Conservation (phyloP, 257 asterid species). For the Galeopsis tetrahit region DNA sequence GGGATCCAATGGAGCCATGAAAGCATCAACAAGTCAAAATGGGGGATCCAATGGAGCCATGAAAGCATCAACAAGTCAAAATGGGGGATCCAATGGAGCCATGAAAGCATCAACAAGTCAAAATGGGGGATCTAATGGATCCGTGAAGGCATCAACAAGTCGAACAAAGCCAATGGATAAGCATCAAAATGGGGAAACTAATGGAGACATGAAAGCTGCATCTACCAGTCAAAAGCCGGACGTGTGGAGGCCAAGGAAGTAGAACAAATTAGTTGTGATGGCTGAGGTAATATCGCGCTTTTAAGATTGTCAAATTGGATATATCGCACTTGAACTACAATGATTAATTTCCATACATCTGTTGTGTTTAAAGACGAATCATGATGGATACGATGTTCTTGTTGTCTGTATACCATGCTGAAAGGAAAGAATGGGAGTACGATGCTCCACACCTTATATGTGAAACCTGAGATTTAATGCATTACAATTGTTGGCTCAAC, state of each 20-base stretch:
- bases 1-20: slow-evolving; percentile 19
- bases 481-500: not conserved
- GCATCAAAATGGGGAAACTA: slow-evolving; percentile 25
- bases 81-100: slow-evolving; percentile 34
- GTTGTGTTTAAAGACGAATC: not conserved
- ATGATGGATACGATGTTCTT: slow-evolving; percentile 19
- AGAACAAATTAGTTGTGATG: slow-evolving; percentile 25
- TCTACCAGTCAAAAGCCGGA: slow-evolving; percentile 50
- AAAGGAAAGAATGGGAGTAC: not conserved
- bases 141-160: slow-evolving; percentile 22
- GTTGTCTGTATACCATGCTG: not conserved
- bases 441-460: not conserved
- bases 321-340: not conserved
- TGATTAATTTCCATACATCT: not conserved
- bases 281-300: not conserved
- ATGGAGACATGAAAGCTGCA: slow-evolving; percentile 38
- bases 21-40: slow-evolving; percentile 27
- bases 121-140: slow-evolving; percentile 33
- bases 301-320: slow-evolving; percentile 11
- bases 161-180: too few species aligned
- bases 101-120: slow-evolving; percentile 28
- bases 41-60: slow-evolving; percentile 34
- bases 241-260: slow-evolving; percentile 59
- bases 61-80: slow-evolving; percentile 28
- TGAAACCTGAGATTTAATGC: slow-evolving; percentile 1